Evolutionary conservation across 495 filamentous ascomycete species (phyloP).

Genomic region (Trichoderma orchidacearum): DNA sequence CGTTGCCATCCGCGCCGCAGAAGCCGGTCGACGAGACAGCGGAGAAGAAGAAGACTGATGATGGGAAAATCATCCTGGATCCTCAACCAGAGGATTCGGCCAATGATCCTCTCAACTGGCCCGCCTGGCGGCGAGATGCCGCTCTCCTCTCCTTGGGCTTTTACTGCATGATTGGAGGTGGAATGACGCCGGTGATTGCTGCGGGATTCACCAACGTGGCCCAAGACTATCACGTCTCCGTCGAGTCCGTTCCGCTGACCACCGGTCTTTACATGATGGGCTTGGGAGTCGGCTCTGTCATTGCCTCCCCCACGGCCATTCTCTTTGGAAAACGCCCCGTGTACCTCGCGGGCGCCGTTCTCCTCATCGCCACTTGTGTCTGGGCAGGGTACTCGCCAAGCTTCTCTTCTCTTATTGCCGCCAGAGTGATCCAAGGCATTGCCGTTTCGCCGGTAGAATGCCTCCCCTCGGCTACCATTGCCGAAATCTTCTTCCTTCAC

Average conservation of each 20-base stretch:
- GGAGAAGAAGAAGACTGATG: slow-evolving; percentile 56
- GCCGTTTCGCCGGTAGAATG: slow-evolving; percentile 89
- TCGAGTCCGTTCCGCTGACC: slow-evolving; percentile 69
- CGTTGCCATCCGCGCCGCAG: background rate
- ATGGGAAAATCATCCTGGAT: slow-evolving; percentile 79
- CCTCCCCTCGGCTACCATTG: slow-evolving; percentile 85
- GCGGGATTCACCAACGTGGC: slow-evolving; percentile 84
- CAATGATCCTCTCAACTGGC: slow-evolving; percentile 94
- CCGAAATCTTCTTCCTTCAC: slow-evolving; percentile 93
- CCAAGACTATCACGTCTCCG: slow-evolving; percentile 48
- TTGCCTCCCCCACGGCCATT: slow-evolving; percentile 85
- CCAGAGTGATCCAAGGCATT: slow-evolving; percentile 75
- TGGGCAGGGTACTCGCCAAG: slow-evolving; percentile 82
- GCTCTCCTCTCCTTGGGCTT: slow-evolving; percentile 77
- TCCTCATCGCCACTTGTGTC: slow-evolving; percentile 64
- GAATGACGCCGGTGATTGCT: slow-evolving; percentile 82
- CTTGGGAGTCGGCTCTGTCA: slow-evolving; percentile 67
- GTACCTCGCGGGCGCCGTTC: slow-evolving; percentile 62
- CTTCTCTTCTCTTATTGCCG: slow-evolving; percentile 67
- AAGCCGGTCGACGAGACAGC: slow-evolving; percentile 19
- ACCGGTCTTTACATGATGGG: slow-evolving; percentile 96
- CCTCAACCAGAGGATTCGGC: slow-evolving; percentile 84
- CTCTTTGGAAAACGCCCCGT: slow-evolving; percentile 84
- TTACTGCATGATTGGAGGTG: slow-evolving; percentile 86
- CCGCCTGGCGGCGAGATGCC: slow-evolving; percentile 64